These are phyloP conservation scores for Saccharomyces hybrid DNA, from an alignment of 1,139 yeast species.

Conservation along the genomic window DNA sequence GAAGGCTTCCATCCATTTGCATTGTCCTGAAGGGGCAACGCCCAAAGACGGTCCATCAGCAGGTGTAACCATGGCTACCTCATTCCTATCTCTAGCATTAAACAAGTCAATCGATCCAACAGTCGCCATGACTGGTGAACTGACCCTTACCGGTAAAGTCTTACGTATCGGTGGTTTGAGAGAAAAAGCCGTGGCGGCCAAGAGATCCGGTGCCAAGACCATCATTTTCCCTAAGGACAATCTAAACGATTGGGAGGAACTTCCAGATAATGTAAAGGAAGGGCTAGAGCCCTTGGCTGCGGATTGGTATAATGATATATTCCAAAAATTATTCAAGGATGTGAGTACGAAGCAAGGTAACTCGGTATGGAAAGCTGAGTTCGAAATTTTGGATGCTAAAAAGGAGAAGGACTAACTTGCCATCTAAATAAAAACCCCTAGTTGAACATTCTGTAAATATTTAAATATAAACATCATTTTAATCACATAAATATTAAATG, in stretches of 20 bases:
- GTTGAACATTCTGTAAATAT: neutral
- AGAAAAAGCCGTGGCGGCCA: conserved; percentile 93
- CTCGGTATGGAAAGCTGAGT: conserved; percentile 33
- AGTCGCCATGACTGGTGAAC: conserved; percentile 94
- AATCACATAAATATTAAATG: neutral
- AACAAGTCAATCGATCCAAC: conserved; percentile 67
- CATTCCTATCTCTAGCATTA: conserved; percentile 77
- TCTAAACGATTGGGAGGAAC: conserved; percentile 84
- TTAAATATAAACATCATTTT: neutral
- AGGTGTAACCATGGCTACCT: conserved; percentile 89
- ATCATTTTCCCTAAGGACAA: conserved; percentile 92
- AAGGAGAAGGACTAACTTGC: conserved; percentile 4
- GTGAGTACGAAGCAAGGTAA: conserved; percentile 47
- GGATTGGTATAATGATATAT: conserved; percentile 87
- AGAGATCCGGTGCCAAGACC: conserved; percentile 85
- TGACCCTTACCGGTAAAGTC: conserved; percentile 88
- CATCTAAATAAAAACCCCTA: neutral
- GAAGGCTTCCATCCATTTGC: conserved; percentile 85
- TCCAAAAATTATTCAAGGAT: conserved; percentile 58
- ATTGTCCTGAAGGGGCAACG: conserved; percentile 96
- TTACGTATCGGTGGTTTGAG: conserved; percentile 90
- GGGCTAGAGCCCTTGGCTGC: conserved; percentile 84
- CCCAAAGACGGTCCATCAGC: conserved; percentile 99
- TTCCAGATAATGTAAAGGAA: conserved; percentile 83
- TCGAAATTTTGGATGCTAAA: conserved; percentile 36